Evolutionary conservation across 331 rosid species (phyloP).

Genomic region (Quercus phellos): DNA sequence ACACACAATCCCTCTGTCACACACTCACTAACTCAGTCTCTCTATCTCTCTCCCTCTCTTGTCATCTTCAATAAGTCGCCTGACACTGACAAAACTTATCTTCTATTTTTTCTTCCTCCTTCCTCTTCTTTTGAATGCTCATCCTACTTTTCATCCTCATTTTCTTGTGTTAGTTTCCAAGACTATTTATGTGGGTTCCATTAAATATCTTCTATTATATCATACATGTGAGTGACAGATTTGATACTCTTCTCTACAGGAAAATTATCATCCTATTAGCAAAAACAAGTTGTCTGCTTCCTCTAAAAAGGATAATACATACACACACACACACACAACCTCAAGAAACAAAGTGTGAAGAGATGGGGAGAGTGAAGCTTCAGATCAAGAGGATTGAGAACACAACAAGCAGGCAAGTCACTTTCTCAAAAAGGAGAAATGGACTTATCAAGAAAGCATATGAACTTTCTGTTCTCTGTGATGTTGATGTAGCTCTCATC

Average conservation of each 20-base stretch:
- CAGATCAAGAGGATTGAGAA: constrained; percentile 36
- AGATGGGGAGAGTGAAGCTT: constrained; percentile 41
- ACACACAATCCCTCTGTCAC: neutral
- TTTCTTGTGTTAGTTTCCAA: neutral
- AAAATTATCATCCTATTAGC: neutral
- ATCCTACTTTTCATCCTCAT: neutral
- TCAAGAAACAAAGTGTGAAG: neutral
- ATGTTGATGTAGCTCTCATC: constrained; percentile 40
- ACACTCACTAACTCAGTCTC: neutral
- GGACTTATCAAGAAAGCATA: constrained; percentile 36
- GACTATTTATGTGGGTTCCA: neutral
- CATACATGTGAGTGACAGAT: neutral
- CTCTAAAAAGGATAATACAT: neutral
- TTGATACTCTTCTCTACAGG: neutral
- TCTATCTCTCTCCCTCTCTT: neutral
- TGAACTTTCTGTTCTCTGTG: constrained; percentile 41
- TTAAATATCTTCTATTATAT: too few species aligned
- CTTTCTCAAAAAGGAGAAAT: constrained; percentile 38
- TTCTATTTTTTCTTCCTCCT: neutral
- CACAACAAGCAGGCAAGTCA: constrained; percentile 34
- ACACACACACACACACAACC: too few species aligned
- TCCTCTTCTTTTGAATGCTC: neutral
- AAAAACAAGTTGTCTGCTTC: neutral
- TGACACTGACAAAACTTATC: neutral
- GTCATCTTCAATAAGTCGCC: neutral